Evolutionary conservation across 345 rosid species (phyloP).

Genomic region (Rhizophora apiculata): DNA sequence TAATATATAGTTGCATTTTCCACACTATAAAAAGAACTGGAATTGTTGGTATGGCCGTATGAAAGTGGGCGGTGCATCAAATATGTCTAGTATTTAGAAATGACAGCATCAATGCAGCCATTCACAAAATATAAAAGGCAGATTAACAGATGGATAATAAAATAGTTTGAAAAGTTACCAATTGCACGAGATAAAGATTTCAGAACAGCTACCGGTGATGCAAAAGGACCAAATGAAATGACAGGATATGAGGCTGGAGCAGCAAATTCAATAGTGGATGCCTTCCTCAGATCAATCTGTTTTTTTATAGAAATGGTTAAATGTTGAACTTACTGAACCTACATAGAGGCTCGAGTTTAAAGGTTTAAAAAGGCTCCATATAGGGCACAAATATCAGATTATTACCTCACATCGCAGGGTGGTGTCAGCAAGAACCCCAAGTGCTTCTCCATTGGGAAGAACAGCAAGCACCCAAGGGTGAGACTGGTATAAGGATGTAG

Average conservation of each 20-base stretch:
- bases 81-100: no score
- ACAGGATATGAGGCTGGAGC: slow-evolving; percentile 67
- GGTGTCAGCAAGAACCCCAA: slow-evolving; percentile 92
- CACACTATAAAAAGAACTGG: no score
- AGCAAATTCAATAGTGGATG: slow-evolving; percentile 43
- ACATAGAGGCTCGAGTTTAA: not conserved
- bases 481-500: slow-evolving; percentile 90
- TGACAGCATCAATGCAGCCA: not conserved
- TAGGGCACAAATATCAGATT: slow-evolving; percentile 1
- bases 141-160: not conserved
- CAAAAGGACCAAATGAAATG: slow-evolving; percentile 81
- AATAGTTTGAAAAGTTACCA: slow-evolving; percentile 46
- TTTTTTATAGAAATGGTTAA: slow-evolving; percentile 19
- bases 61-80: no score
- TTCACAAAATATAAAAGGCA: not conserved
- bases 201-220: slow-evolving; percentile 66
- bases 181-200: slow-evolving; percentile 69
- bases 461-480: slow-evolving; percentile 93
- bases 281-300: slow-evolving; percentile 85
- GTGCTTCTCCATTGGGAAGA: slow-evolving; percentile 80
- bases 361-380: not conserved
- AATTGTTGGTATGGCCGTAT: no score
- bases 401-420: slow-evolving; percentile 79
- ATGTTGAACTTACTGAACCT: not conserved
- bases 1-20: no score